Base-by-base conservation (phyloP, 2,329 filamentous ascomycete species). In the Alternaria arborescens region DNA sequence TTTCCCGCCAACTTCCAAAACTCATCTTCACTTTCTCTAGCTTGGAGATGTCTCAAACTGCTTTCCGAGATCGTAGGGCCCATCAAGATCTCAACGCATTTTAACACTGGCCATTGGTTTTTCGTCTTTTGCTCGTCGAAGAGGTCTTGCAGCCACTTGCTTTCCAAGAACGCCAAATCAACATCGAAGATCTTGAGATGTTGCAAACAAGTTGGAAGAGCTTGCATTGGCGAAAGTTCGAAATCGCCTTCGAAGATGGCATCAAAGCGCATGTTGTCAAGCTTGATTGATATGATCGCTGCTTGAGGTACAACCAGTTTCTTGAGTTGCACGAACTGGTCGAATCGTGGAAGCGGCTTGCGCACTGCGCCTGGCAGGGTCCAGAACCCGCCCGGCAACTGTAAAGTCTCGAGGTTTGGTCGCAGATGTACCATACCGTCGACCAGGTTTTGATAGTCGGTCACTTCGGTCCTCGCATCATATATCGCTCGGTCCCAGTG, bases 361-460 rank as follows among this genome's bases (percentile, higher is more conserved):
- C 64, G 64, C 47, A 58, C 47, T 2, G 53, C 59, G 6, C 64
- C 61, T 8, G 64, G 64, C 12, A 66, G 52, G 1, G 66, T 62
- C 66, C 66, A 68, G 41, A 68, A 67, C 8, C 66, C 66, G 2
- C 64, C 64, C 8, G 64, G 66, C 3, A 67, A 32, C 14, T 57
- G 43, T n/a, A 68, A 24, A 10, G 14, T 40, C 14, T 63, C 24
- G 16, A 68, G 55, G 3, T 16, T 34, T 14, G 55, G 51, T 4
- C 61, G 51, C 3, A 67, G n/a, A 30, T 65, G 61, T 11, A 58
- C 8, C 14, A 67, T 22, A 5, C 32, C 47, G 20, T 67, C 61
- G 0, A 67, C 60, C 0, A 67, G 43, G 32, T 50, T 52, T 18
- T 67, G 66, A 44, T 65, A 67, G 20, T 68, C 61, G 8, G 66